Evolutionary conservation across 108 stramenopile genomes (phyloP).

Genomic region (Epipyxis sp.): DNA sequence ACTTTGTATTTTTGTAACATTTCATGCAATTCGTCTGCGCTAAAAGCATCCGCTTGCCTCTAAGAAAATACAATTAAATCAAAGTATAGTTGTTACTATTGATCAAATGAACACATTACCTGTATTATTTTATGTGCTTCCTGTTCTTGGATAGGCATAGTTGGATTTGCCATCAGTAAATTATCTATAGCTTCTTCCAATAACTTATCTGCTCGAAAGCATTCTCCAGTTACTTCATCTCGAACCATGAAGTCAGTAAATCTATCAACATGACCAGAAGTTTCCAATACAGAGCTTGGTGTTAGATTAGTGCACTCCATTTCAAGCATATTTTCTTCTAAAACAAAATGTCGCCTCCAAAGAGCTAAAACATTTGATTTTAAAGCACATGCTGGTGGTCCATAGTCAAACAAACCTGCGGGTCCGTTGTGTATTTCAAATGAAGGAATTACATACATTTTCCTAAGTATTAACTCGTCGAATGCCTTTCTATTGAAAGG

Average conservation of each 20-base stretch:
- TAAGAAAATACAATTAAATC: too few species aligned
- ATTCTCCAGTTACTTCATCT: slow-evolving; percentile 75
- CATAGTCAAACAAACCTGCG: slow-evolving; percentile 95
- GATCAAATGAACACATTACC: too few species aligned
- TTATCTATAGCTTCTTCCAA: slow-evolving; percentile 97
- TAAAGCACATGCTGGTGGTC: slow-evolving; percentile 92
- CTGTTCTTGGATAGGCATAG: slow-evolving; percentile 67
- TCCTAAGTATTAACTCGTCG: slow-evolving; percentile 88
- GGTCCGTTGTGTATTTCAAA: slow-evolving; percentile 99
- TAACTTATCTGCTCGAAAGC: slow-evolving; percentile 94
- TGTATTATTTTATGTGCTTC: slow-evolving; percentile 83
- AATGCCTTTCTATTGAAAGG: slow-evolving; percentile 70
- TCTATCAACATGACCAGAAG: slow-evolving; percentile 97
- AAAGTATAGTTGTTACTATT: too few species aligned
- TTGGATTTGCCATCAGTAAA: slow-evolving; percentile 72
- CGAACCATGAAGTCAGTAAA: slow-evolving; percentile 99
- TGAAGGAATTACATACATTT: slow-evolving; percentile 96
- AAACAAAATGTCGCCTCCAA: slow-evolving; percentile 97
- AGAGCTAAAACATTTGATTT: slow-evolving; percentile 91
- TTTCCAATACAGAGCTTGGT: slow-evolving; percentile 88
- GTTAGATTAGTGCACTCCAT: slow-evolving; percentile 99
- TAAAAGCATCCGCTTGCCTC: slow-evolving; percentile 95
- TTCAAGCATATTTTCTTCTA: slow-evolving; percentile 95
- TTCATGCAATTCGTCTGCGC: slow-evolving; percentile 83
- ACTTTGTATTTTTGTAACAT: slow-evolving; percentile 49